Conservation (phyloP, 768 basidiomycete genomes). For the Lyophyllum atratum region DNA sequence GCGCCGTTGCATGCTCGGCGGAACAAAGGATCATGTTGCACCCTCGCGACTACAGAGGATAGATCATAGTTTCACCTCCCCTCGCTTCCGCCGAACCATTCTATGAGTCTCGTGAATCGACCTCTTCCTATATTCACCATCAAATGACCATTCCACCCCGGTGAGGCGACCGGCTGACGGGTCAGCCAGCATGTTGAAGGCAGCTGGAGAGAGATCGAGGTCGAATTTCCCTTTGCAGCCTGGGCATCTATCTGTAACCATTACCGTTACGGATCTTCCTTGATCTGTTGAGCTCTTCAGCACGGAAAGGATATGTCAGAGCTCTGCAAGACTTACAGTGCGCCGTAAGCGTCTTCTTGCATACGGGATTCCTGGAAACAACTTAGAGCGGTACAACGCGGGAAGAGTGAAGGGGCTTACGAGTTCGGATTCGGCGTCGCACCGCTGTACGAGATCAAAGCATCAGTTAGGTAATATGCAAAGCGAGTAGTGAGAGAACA, state of each 20-base stretch:
- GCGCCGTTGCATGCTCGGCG: too few species aligned
- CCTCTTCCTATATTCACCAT: too few species aligned
- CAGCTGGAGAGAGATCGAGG: slow-evolving; percentile 19
- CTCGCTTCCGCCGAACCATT: neutral
- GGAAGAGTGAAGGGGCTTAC: neutral
- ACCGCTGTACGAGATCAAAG: neutral
- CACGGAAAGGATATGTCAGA: neutral
- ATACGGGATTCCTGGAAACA: slow-evolving; percentile 11
- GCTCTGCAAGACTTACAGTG: slow-evolving; percentile 3
- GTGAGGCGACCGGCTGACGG: slow-evolving; percentile 5
- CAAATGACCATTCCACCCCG: slow-evolving; percentile 10
- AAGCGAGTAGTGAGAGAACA: neutral
- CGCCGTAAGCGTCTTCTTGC: slow-evolving; percentile 7
- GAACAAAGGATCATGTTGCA: neutral
- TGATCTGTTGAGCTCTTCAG: neutral
- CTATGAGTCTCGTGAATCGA: neutral
- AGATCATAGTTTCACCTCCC: neutral
- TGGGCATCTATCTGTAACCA: slow-evolving; percentile 14
- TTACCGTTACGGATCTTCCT: slow-evolving; percentile 13
- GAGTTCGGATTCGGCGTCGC: neutral
- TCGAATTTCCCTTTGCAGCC: slow-evolving; percentile 13
- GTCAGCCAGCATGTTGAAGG: slow-evolving; percentile 12
- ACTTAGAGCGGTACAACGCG: neutral
- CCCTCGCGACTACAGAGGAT: neutral
- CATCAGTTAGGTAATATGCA: neutral